Evolutionary conservation across 495 filamentous ascomycete genomes (phyloP).

Genomic region (Rhypophila decipiens): DNA sequence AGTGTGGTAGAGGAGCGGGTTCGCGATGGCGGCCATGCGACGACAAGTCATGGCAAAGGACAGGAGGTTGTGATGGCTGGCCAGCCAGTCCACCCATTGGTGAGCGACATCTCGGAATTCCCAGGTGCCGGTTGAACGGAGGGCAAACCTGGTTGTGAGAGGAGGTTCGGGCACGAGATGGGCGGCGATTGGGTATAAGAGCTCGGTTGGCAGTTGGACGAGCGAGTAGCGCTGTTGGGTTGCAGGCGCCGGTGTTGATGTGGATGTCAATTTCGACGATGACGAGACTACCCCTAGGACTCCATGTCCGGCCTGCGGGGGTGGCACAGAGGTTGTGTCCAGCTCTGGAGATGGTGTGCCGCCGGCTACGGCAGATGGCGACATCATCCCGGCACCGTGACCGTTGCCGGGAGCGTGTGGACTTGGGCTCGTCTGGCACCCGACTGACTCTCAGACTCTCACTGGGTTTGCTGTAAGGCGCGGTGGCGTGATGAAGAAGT

Average conservation of each 20-base stretch:
- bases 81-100: conserved; percentile 24
- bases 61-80: conserved; percentile 16
- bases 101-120: conserved; percentile 22
- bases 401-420: too few species aligned
- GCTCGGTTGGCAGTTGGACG: conserved; percentile 22
- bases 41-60: conserved; percentile 23
- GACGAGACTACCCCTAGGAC: too few species aligned
- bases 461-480: too few species aligned
- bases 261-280: background rate
- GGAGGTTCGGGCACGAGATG: conserved; percentile 17
- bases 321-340: background rate
- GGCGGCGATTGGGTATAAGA: conserved; percentile 24
- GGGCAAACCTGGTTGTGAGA: conserved; percentile 24
- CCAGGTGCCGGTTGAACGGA: conserved; percentile 25
- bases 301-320: too few species aligned
- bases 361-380: conserved; percentile 2
- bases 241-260: background rate
- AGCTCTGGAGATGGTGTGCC: background rate
- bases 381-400: conserved; percentile 7
- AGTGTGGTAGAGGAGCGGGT: conserved; percentile 25
- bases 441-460: too few species aligned
- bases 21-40: conserved; percentile 24
- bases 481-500: too few species aligned
- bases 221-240: conserved; percentile 7
- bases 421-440: too few species aligned